Base-by-base conservation (phyloP, 2,329 filamentous ascomycete species). In the Purpureocillium takamizusanense region DNA sequence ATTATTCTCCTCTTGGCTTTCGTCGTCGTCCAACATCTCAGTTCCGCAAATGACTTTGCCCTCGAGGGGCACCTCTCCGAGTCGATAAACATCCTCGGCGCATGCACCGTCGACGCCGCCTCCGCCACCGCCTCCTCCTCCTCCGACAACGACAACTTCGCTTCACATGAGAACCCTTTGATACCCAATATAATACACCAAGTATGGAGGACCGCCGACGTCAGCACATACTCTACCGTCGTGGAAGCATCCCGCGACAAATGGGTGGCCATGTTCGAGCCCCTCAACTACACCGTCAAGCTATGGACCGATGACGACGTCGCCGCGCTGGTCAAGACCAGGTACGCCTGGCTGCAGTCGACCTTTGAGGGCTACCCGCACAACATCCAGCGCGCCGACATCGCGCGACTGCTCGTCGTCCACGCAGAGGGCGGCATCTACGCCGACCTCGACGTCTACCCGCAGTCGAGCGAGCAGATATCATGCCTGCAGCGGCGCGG, bases 301-400 rank as follows among this genome's bases (percentile, higher is more conserved):
- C 41, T 52, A 1, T 51, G 50, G 50, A 50, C 50, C 1, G 50
- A 52, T 37, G 44, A 38, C 4, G 44, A 50, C 17, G 33, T 50
- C 14, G 32, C 45, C 13, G 7, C 18, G 3, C 46, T 52, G 4
- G 39, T 51, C 34, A 37, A 35, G 7, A 21, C 29, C 4, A 42
- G 39, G 7, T 52, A 52, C 29, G 17, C 45, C 2, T 52, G 50
- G 50, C 40, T 52, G 2, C 37, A 45, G 2, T 41, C 44, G 1
- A 51, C 47, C 6, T 52, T 51, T 35, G 31, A 51, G 16, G 33
- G 31, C 7, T 52, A 52, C 31, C 18, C 39, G 2, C 42, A 50
- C 5, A 37, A 51, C 28, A 51, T 51, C 2, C 50, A 52, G 35
- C 38, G 49, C 25, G 50, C 50, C 13, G 50, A 52, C 33, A 25